Evolutionary conservation across 352 stramenopile genomes (phyloP).

Genomic region (Pythium rishiriense): DNA sequence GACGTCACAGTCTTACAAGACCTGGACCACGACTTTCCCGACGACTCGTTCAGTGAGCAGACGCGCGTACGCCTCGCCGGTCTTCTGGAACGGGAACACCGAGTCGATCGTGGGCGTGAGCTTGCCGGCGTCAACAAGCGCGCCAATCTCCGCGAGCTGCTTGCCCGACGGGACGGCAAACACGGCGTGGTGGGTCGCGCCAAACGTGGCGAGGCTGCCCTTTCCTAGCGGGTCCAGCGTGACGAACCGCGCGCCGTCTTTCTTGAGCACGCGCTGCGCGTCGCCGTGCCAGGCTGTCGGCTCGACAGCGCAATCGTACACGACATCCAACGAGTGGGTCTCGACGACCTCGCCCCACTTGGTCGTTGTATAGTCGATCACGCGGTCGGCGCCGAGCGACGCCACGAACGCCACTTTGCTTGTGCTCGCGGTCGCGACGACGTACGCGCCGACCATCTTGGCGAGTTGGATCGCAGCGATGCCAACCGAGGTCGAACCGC

Average conservation of each 20-base stretch:
- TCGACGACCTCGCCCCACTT: constrained; percentile 35
- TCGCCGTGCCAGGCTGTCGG: constrained; percentile 31
- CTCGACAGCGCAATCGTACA: constrained; percentile 27
- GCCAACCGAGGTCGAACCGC: constrained; percentile 37
- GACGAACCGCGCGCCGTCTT: constrained; percentile 38
- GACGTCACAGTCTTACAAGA: neutral
- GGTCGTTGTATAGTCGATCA: constrained; percentile 42
- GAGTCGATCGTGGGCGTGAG: constrained; percentile 34
- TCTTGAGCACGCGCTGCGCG: constrained; percentile 37
- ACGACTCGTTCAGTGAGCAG: constrained; percentile 40
- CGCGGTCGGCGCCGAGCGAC: constrained; percentile 37
- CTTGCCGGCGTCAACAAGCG: constrained; percentile 37
- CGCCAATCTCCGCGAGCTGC: constrained; percentile 37
- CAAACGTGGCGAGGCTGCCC: constrained; percentile 48
- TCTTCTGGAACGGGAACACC: constrained; percentile 43
- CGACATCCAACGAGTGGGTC: constrained; percentile 17
- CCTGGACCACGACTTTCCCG: constrained; percentile 23
- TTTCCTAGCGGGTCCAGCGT: constrained; percentile 29
- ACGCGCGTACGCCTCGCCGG: constrained; percentile 37
- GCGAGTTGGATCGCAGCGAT: constrained; percentile 26
- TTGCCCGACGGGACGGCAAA: constrained; percentile 15
- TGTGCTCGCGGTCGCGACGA: constrained; percentile 33
- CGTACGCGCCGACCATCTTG: constrained; percentile 9
- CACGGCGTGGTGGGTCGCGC: constrained; percentile 31
- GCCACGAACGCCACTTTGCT: constrained; percentile 34